A percentile compares a stretch with the other conserved stretches of the same genome.
Evolutionary conservation across 2,329 filamentous ascomycete genomes (phyloP).

Genomic region (Pestalotiopsis sp.): DNA sequence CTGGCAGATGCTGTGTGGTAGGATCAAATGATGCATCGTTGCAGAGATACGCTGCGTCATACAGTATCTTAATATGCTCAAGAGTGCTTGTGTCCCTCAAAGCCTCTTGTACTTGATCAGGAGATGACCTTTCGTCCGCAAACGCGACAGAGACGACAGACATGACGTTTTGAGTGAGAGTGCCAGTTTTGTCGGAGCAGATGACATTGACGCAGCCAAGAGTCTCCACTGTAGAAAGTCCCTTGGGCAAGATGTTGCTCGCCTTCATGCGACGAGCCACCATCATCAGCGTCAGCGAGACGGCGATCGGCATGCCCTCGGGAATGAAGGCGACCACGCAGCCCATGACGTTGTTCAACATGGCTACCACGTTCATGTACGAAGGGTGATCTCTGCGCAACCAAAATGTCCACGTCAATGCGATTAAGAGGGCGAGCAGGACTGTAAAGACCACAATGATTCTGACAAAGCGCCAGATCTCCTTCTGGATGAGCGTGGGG

Average conservation of each 20-base stretch:
- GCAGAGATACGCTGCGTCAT: conserved; percentile 35
- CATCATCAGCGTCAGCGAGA: conserved; percentile 41
- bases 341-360: conserved; percentile 49
- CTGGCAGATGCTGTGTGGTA: conserved; percentile 34
- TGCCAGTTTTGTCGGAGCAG: conserved; percentile 61
- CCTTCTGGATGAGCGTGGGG: conserved; percentile 41
- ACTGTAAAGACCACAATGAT: conserved; percentile 32
- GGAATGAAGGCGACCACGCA: conserved; percentile 34
- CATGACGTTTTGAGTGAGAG: conserved; percentile 67
- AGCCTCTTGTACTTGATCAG: conserved; percentile 25
- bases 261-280: conserved; percentile 45
- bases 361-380: conserved; percentile 44
- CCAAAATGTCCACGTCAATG: conserved; percentile 49
- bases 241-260: conserved; percentile 43
- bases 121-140: conserved; percentile 60
- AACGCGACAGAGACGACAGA: conserved; percentile 58
- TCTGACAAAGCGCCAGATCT: conserved; percentile 46
- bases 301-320: conserved; percentile 30
- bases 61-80: background rate
- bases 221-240: conserved; percentile 53
- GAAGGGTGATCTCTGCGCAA: conserved; percentile 36
- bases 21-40: conserved; percentile 47
- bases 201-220: conserved; percentile 63
- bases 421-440: conserved; percentile 32
- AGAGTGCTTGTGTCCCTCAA: background rate